phyloP scores from a whole-genome alignment of 352 stramenopile genomes.

The Pythium sukuiense region DNA sequence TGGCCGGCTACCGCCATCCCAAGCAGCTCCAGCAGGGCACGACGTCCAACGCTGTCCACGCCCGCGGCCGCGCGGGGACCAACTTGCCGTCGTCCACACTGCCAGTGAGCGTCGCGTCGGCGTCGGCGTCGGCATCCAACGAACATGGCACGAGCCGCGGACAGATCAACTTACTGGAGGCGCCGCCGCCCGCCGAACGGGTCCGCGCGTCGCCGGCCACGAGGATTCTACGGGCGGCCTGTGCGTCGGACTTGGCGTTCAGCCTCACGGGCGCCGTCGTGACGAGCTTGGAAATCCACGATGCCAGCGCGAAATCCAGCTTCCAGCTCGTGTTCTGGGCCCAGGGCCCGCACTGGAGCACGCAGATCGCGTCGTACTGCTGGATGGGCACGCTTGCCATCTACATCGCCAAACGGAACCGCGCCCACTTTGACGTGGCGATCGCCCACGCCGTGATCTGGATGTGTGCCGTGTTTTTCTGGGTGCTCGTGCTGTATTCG shows the following conservation, averaged over 20 bases:
- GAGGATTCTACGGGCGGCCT: conserved; percentile 66
- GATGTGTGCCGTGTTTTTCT: conserved; percentile 78
- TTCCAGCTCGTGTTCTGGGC: conserved; percentile 78
- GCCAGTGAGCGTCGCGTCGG: conserved; percentile 16
- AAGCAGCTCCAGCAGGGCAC: conserved; percentile 17
- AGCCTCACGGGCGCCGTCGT: conserved; percentile 60
- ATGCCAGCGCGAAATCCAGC: conserved; percentile 15
- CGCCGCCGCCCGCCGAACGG: conserved; percentile 5
- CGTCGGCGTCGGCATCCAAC: not conserved
- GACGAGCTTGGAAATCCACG: conserved; percentile 54
- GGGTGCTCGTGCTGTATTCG: conserved; percentile 69
- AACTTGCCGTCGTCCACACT: conserved; percentile 13
- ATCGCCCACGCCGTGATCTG: conserved; percentile 80
- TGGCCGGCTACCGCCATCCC: conserved; percentile 24
- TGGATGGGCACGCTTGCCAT: conserved; percentile 74
- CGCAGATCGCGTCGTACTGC: conserved; percentile 77
- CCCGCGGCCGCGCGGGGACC: conserved; percentile 8
- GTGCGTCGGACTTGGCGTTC: conserved; percentile 71
- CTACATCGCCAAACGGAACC: conserved; percentile 66
- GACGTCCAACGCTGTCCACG: not conserved
- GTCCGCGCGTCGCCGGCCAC: conserved; percentile 47
- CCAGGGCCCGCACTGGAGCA: conserved; percentile 68
- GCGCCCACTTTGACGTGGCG: conserved; percentile 63
- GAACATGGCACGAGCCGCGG: conserved; percentile 17
- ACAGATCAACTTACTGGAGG: conserved; percentile 25